Evolutionary conservation across 495 filamentous ascomycete species (phyloP).

Genomic region (Xylaria venustula): DNA sequence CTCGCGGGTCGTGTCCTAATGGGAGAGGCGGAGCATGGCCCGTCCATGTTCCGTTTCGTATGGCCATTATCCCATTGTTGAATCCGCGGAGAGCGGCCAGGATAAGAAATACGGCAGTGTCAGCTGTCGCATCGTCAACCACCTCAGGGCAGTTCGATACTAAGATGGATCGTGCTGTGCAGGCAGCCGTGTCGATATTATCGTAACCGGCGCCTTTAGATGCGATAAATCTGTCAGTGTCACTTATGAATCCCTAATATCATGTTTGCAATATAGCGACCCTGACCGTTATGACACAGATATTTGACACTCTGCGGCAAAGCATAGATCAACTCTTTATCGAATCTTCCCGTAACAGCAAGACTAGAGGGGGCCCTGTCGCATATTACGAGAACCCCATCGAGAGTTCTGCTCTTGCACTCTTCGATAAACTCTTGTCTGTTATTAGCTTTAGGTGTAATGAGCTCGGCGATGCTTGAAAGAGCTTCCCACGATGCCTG

Average conservation of each 20-base stretch:
- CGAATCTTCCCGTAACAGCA: constrained; percentile 63
- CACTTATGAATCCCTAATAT: too few species aligned
- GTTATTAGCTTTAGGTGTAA: constrained; percentile 45
- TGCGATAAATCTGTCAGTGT: constrained; percentile 58
- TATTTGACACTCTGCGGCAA: constrained; percentile 67
- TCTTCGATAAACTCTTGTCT: constrained; percentile 65
- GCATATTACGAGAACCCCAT: constrained; percentile 63
- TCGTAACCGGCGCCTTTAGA: constrained; percentile 88
- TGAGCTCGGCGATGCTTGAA: constrained; percentile 42
- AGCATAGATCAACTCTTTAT: constrained; percentile 58
- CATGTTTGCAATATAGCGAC: too few species aligned
- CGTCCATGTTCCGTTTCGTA: constrained; percentile 64
- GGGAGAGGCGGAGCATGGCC: constrained; percentile 35
- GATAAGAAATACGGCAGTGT: constrained; percentile 73
- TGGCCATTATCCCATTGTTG: constrained; percentile 57
- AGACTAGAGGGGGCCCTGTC: constrained; percentile 13
- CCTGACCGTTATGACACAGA: constrained; percentile 69
- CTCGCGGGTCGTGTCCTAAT: constrained; percentile 56
- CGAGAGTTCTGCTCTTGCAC: constrained; percentile 58
- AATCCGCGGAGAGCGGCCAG: constrained; percentile 74
- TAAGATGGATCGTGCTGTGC: constrained; percentile 58
- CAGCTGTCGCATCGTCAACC: constrained; percentile 79
- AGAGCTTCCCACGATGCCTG: constrained; percentile 15
- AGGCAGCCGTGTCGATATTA: constrained; percentile 71
- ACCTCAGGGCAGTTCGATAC: constrained; percentile 81